Conservation (phyloP, 2,329 filamentous ascomycete genomes). For the Alternaria infectoria region DNA sequence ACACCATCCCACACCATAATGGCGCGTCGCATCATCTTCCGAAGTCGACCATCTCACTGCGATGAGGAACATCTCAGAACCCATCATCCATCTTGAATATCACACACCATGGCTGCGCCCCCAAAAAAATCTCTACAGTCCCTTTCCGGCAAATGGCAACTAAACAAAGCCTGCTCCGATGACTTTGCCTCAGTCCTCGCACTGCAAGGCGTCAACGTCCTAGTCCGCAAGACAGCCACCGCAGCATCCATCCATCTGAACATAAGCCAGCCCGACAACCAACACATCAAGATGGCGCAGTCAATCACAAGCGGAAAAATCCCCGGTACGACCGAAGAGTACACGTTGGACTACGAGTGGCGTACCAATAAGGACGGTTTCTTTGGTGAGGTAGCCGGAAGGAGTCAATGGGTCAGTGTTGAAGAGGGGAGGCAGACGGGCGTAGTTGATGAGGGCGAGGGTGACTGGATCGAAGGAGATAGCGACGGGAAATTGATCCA, state of each 20-base stretch:
- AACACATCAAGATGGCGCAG: constrained; percentile 18
- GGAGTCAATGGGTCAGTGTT: constrained; percentile 18
- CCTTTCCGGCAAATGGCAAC: constrained; percentile 15
- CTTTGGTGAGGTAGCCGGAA: constrained; percentile 16
- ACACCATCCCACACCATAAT: background rate
- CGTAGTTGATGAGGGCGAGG: constrained; percentile 1
- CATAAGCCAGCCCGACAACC: constrained; percentile 14
- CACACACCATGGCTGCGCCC: constrained; percentile 13
- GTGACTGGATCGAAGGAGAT: constrained; percentile 16
- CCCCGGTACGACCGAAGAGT: constrained; percentile 17
- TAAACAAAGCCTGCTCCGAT: constrained; percentile 19
- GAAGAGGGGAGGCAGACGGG: constrained; percentile 9
- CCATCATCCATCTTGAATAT: background rate
- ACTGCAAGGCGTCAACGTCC: constrained; percentile 16
- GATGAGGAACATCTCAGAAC: background rate
- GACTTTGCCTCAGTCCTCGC: constrained; percentile 19
- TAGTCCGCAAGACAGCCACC: constrained; percentile 16
- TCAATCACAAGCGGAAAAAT: constrained; percentile 18
- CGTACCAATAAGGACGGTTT: constrained; percentile 19
- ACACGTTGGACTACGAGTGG: constrained; percentile 19
- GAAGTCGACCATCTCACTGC: background rate
- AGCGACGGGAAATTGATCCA: constrained; percentile 15
- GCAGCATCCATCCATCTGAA: constrained; percentile 19
- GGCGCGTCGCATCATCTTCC: background rate
- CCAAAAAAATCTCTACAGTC: constrained; percentile 11